phyloP scores from a whole-genome alignment of 495 filamentous ascomycete species.

The Cairneyella variabilis region DNA sequence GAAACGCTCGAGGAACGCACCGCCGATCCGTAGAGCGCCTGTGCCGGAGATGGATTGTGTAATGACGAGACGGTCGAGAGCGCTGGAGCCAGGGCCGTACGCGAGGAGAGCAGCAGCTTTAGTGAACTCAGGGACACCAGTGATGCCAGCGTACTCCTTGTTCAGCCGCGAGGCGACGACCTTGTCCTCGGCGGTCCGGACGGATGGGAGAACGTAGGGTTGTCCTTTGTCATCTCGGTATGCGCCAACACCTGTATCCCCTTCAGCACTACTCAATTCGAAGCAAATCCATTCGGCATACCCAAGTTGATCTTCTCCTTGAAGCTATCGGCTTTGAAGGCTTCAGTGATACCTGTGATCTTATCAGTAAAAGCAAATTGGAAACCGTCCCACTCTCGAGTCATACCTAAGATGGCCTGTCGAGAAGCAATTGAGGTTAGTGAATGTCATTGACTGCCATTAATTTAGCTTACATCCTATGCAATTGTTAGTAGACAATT shows the following conservation, averaged over 20 bases:
- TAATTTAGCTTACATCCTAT: slow-evolving; percentile 64
- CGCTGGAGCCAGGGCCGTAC: slow-evolving; percentile 75
- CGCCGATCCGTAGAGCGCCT: slow-evolving; percentile 90
- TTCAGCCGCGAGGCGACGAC: slow-evolving; percentile 72
- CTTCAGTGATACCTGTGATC: slow-evolving; percentile 83
- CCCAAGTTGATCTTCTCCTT: slow-evolving; percentile 96
- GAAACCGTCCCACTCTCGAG: slow-evolving; percentile 3
- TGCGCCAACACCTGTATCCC: slow-evolving; percentile 61
- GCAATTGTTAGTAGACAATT: slow-evolving; percentile 31
- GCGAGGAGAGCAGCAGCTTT: slow-evolving; percentile 86
- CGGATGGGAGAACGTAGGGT: slow-evolving; percentile 94
- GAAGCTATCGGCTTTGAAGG: slow-evolving; percentile 94
- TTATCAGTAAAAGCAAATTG: slow-evolving; percentile 13
- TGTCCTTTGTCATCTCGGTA: slow-evolving; percentile 95
- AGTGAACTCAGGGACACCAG: slow-evolving; percentile 89
- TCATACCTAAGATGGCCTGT: slow-evolving; percentile 75
- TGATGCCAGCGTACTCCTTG: slow-evolving; percentile 98
- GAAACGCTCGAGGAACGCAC: slow-evolving; percentile 85
- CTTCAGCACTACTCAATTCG: slow-evolving; percentile 26
- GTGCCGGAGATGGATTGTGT: slow-evolving; percentile 98
- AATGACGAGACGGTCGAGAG: slow-evolving; percentile 80
- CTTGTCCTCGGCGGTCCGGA: slow-evolving; percentile 83
- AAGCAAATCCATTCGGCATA: slow-evolving; percentile 31
- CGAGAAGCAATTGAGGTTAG: slow-evolving; percentile 8
- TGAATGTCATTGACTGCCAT: too few species aligned